Base-by-base conservation (phyloP, 1,284 basidiomycete genomes). In the Lentinula novae-zelandiae region DNA sequence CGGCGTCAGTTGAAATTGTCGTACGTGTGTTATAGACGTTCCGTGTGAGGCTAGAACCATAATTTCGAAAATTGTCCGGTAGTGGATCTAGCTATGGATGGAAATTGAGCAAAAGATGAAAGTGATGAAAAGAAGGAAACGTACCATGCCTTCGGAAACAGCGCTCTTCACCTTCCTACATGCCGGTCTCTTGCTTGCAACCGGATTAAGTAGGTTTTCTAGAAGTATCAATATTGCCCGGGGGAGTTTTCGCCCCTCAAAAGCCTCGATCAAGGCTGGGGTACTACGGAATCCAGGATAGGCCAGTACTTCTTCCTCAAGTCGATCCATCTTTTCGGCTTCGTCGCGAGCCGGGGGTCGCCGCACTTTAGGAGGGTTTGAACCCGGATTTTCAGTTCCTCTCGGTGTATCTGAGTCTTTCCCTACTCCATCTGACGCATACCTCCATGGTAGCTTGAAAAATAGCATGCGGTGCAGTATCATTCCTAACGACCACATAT, bases 401-500 rank as follows among this genome's bases (percentile, higher is more conserved):
- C 12, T 34, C n/a, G 54, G 42, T 7, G 22, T 46, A 20, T 55
- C 34, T 3, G 33, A 17, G 31, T 55, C 53, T 36, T 38, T n/a
- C 5, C 59, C 46, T 31, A 20, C 53, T 2, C 79, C 2, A 82
- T 76, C 0, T 6, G 40, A 3, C 10, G 89, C 86, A 65, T 89
- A 84, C 20, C 77, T 79, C 68, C 93, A 96, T 0, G 93, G 93
- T 20, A 94, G 72, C 36, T 83, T 82, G 73, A 98, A 93, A 75
- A 96, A 98, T 1, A 96, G 75, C 62, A 97, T 81, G 69, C 94
- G 94, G 76, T 97, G 87, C 10, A 98, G 78, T 49, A 98, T 90
- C 90, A 98, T 94, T 17, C 95, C 95, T 13, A 92, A 78, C 5
- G 88, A 89, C 90, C 90, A 92, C 86, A 92, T 91, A 68, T 92